phyloP scores from a whole-genome alignment of 2,329 filamentous ascomycete species.

The Chaetomium globosum region DNA sequence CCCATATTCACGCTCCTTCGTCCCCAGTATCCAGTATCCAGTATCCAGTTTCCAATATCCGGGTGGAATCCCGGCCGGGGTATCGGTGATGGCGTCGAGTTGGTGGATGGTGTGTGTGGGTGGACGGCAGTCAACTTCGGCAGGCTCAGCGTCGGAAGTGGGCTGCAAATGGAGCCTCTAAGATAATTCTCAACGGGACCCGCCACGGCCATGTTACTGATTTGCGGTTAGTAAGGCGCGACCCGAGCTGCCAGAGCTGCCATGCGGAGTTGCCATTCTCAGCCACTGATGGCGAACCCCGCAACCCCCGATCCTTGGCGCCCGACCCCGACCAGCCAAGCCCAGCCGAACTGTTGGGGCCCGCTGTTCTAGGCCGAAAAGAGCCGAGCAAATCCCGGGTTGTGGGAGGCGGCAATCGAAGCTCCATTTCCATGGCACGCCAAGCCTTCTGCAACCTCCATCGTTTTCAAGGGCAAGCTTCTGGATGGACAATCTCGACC shows the following conservation, averaged over 20 bases:
- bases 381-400: conserved; percentile 10
- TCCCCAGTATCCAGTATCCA: not conserved
- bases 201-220: conserved; percentile 25
- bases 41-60: not conserved
- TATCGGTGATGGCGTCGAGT: conserved; percentile 6
- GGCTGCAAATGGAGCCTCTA: not conserved
- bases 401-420: conserved; percentile 2
- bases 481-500: not conserved
- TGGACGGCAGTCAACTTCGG: conserved; percentile 26
- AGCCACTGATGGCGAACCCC: not conserved
- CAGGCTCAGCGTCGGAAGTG: not conserved
- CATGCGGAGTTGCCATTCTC: not conserved
- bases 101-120: not conserved
- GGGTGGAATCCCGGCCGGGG: not conserved
- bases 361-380: conserved; percentile 11
- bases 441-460: conserved; percentile 2
- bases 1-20: not conserved
- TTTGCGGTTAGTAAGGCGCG: conserved; percentile 25
- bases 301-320: not conserved
- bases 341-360: not conserved
- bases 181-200: not conserved
- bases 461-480: not conserved
- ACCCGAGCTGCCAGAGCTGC: not conserved
- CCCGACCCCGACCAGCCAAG: conserved; percentile 1
- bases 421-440: not conserved